phyloP scores from a whole-genome alignment of 2,329 filamentous ascomycete species.

The Pseudocercospora fijiensis region DNA sequence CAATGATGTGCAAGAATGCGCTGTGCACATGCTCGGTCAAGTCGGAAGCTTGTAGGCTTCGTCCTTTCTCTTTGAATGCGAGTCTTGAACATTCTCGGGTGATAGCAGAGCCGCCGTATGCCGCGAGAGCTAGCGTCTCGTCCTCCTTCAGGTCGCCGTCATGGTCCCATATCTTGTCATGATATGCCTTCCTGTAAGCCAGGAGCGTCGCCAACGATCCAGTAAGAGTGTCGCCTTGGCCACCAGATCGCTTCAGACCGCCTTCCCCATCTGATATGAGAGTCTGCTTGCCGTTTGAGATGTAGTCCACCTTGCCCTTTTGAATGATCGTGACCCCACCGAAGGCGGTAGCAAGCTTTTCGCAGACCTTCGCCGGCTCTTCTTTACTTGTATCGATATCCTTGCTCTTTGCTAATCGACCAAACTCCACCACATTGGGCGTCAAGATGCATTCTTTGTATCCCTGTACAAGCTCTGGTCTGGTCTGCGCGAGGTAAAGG shows the following conservation, averaged over 20 bases:
- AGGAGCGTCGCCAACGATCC: slow-evolving; percentile 85
- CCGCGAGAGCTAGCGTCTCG: slow-evolving; percentile 70
- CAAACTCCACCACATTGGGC: slow-evolving; percentile 93
- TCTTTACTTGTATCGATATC: slow-evolving; percentile 59
- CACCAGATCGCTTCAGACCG: slow-evolving; percentile 84
- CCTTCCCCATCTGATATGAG: slow-evolving; percentile 74
- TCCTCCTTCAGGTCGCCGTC: slow-evolving; percentile 54
- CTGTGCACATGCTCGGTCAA: slow-evolving; percentile 84
- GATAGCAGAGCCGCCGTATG: slow-evolving; percentile 81
- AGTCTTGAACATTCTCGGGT: slow-evolving; percentile 87
- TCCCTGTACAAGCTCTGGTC: slow-evolving; percentile 74
- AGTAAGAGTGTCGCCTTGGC: slow-evolving; percentile 93
- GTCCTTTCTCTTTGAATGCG: slow-evolving; percentile 80
- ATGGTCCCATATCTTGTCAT: slow-evolving; percentile 74
- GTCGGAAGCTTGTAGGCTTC: slow-evolving; percentile 88
- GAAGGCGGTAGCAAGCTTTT: slow-evolving; percentile 70
- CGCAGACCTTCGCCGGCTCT: slow-evolving; percentile 59
- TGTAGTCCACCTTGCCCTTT: slow-evolving; percentile 79
- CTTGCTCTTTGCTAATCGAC: slow-evolving; percentile 72
- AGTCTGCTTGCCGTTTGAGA: slow-evolving; percentile 77
- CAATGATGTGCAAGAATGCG: slow-evolving; percentile 78
- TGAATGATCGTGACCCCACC: slow-evolving; percentile 89
- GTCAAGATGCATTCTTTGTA: slow-evolving; percentile 85
- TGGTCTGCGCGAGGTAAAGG: slow-evolving; percentile 70
- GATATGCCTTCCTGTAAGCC: slow-evolving; percentile 83